Percentiles rank a stretch among this genome's conserved stretches.
Evolutionary conservation across 768 basidiomycete genomes (phyloP).

Genomic region (Naganishia randhawae): DNA sequence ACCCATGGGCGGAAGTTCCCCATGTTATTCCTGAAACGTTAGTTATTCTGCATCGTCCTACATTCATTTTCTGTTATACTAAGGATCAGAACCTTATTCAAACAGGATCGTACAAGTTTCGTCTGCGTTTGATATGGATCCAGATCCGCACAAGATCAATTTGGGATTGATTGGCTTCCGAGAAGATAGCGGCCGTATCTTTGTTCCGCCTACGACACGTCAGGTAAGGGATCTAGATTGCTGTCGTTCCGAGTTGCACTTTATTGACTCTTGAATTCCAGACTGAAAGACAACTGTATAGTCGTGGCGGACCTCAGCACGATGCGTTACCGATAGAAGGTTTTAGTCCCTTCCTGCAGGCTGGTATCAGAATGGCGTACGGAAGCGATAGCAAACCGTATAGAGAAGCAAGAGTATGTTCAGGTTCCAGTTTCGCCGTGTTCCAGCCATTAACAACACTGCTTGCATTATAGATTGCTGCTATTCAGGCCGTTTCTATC

Average conservation of each 20-base stretch:
- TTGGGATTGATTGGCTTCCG: conserved; percentile 46
- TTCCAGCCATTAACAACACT: not conserved
- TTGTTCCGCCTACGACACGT: conserved; percentile 47
- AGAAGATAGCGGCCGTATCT: conserved; percentile 45
- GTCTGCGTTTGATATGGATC: conserved; percentile 34
- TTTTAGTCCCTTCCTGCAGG: conserved; percentile 40
- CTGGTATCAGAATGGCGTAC: conserved; percentile 41
- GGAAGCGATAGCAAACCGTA: conserved; percentile 41
- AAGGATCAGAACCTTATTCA: not conserved
- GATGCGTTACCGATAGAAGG: conserved; percentile 46
- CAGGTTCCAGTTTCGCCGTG: conserved; percentile 49
- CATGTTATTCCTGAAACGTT: conserved; percentile 20
- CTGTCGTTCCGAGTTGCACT: not conserved
- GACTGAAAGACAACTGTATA: conserved; percentile 38
- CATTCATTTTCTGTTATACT: not conserved
- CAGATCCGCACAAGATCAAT: conserved; percentile 37
- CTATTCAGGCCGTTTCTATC: conserved; percentile 42
- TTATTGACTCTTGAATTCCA: not conserved
- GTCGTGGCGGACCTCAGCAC: conserved; percentile 30
- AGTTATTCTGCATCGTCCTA: not conserved
- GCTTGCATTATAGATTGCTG: conserved; percentile 35
- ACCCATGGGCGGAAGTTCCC: conserved; percentile 20
- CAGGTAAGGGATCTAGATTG: conserved; percentile 27
- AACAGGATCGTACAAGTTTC: conserved; percentile 34
- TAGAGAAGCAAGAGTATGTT: conserved; percentile 38